Evolutionary conservation across 1,139 yeast genomes (phyloP), one percentile per base, ranked within the genome.

Genomic region (Candida sanyaensis): DNA sequence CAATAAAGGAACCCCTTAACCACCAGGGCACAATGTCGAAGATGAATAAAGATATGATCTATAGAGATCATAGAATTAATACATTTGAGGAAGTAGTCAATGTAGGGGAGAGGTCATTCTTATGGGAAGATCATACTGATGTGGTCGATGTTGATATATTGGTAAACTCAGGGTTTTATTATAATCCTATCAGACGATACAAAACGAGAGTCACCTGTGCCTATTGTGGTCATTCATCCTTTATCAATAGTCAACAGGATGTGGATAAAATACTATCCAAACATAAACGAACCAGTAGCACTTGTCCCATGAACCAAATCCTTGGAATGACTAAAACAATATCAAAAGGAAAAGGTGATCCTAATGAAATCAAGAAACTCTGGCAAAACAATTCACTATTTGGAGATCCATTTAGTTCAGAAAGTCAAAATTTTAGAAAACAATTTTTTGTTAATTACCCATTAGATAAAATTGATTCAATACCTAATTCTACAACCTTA

Each of bases 161-260:
- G 21, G 88, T 90, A 1, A 76, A 74, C 32, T 74, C 81, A 27
- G 97, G 97, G 1, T 88, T 89, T 63, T 84, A 75, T 59, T 88
- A 76, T 63, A 73, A 81, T 11, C 96, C 96, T 1, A 72, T 77
- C 0, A 69, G 66, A 51, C 62, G 65, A 37, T 63, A 71, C 48
- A 63, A 61, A n/a, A 82, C 71, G 61, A 77, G 77, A 51, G 77
- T 76, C 6, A 71, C 82, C 2, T 90, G 97, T 61, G 77, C 75
- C 43, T 71, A 77, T 58, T 90, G 97, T 62, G 69, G 75, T 21
- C 68, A 69, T 50, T 68, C 69, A 28, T 81, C 80, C 51, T 65
- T 65, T 1, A 54, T 61, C 31, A 59, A 63, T 21, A 65, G 78
- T 60, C 64, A 61, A 5, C 27, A 41, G 23, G 66, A 62, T 11